Percentiles rank a stretch among this genome's conserved stretches.
These are phyloP conservation scores for Haplographium delicatum DNA, from an alignment of 495 filamentous ascomycete species.

Conservation along the genomic window DNA sequence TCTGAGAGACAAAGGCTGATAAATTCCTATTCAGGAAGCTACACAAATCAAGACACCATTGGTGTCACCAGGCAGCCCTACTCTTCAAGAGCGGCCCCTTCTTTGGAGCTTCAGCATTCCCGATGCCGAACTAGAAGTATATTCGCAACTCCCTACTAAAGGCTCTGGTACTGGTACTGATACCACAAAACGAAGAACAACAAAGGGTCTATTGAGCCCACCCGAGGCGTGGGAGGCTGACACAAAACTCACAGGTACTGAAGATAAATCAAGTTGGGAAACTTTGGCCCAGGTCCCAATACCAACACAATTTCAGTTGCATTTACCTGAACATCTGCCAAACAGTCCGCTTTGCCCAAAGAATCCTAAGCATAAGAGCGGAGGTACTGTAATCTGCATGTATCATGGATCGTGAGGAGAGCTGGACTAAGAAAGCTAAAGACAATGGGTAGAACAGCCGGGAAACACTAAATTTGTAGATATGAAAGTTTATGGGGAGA, in stretches of 20 bases:
- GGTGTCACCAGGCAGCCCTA: conserved; percentile 27
- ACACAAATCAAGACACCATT: conserved; percentile 43
- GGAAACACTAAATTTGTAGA: no score
- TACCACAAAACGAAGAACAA: background rate
- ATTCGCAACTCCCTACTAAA: background rate
- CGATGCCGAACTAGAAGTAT: background rate
- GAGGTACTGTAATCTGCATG: conserved; percentile 50
- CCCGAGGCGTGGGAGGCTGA: conserved; percentile 8
- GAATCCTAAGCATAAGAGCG: conserved; percentile 46
- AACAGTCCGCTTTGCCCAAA: conserved; percentile 60
- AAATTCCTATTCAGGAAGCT: conserved; percentile 34
- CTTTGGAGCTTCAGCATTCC: conserved; percentile 41
- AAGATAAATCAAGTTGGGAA: conserved; percentile 6
- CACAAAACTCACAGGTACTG: background rate
- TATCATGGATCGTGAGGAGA: conserved; percentile 34
- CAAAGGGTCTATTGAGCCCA: background rate
- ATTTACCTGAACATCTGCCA: conserved; percentile 60
- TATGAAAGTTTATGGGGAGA: no score
- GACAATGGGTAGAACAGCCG: no score
- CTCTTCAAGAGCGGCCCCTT: conserved; percentile 35
- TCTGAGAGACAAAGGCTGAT: background rate
- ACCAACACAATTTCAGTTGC: conserved; percentile 38
- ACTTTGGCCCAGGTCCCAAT: background rate
- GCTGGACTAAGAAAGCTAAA: background rate
- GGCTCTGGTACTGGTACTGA: background rate